Evolutionary conservation across 495 filamentous ascomycete genomes (phyloP).

Genomic region (Trichoderma parareesei): DNA sequence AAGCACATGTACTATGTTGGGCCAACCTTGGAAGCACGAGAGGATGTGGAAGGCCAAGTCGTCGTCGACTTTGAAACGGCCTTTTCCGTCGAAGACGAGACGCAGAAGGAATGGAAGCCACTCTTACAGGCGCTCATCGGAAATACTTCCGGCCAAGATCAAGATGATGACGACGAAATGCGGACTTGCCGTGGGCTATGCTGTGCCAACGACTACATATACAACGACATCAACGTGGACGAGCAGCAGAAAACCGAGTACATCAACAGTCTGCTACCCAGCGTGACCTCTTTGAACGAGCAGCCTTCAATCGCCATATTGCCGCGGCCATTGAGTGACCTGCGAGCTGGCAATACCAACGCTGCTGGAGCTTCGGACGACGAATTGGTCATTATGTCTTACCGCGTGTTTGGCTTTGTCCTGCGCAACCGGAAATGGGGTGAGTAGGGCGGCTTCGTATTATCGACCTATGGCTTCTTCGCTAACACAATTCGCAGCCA

Average conservation of each 20-base stretch:
- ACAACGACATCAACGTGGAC: slow-evolving; percentile 19
- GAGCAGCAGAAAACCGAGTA: slow-evolving; percentile 21
- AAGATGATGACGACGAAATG: not conserved
- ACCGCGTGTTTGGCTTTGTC: slow-evolving; percentile 31
- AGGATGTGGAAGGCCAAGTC: slow-evolving; percentile 33
- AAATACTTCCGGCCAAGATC: not conserved
- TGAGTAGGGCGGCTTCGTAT: not conserved
- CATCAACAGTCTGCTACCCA: slow-evolving; percentile 18
- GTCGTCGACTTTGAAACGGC: slow-evolving; percentile 32
- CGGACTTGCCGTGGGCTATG: not conserved
- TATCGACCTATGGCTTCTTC: not conserved
- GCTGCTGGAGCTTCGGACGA: slow-evolving; percentile 16
- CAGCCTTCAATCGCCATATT: slow-evolving; percentile 16
- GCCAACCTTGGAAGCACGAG: slow-evolving; percentile 19
- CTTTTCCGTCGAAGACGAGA: slow-evolving; percentile 16
- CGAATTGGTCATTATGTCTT: slow-evolving; percentile 26
- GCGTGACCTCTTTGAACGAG: not conserved
- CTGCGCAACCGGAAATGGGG: slow-evolving; percentile 35
- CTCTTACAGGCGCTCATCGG: not conserved
- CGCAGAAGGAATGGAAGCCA: slow-evolving; percentile 14
- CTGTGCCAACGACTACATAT: not conserved
- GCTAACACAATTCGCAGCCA: slow-evolving; percentile 13
- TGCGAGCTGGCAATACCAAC: not conserved
- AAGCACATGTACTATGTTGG: slow-evolving; percentile 31
- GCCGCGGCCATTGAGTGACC: slow-evolving; percentile 11